These are phyloP conservation scores for Centella asiatica DNA, from an alignment of 129 eudicot genomes.

Conservation along the genomic window DNA sequence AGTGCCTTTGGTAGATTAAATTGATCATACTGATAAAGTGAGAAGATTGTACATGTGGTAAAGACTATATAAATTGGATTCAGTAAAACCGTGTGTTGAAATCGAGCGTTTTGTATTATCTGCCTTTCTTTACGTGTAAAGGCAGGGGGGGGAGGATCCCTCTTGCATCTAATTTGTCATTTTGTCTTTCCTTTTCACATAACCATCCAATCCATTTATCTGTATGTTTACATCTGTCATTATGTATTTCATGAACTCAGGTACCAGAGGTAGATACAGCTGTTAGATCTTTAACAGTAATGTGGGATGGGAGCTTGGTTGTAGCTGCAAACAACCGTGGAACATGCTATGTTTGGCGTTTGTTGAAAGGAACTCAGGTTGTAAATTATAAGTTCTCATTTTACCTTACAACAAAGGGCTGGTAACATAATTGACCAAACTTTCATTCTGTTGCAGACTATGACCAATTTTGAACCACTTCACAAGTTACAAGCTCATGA, in stretches of 20 bases:
- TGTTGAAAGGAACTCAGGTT: conserved; percentile 85
- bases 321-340: conserved; percentile 98
- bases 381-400: neutral
- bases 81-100: neutral
- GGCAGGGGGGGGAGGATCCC: no score
- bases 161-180: neutral
- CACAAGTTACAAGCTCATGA: conserved; percentile 95
- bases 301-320: conserved; percentile 98
- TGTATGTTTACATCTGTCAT: neutral
- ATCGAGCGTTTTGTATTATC: neutral
- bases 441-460: conserved; percentile 53
- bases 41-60: neutral
- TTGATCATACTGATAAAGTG: no score
- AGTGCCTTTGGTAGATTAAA: neutral
- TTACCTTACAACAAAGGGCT: neutral
- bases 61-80: neutral
- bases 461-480: conserved; percentile 98
- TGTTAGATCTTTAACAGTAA: conserved; percentile 85
- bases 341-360: conserved; percentile 95
- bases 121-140: no score
- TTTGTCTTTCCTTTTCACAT: no score
- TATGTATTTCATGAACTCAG: conserved; percentile 23
- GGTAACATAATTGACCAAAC: neutral
- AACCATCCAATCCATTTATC: no score
- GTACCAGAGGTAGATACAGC: conserved; percentile 99